phyloP scores from a whole-genome alignment of 495 filamentous ascomycete genomes.

The Aspergillus hancockii region DNA sequence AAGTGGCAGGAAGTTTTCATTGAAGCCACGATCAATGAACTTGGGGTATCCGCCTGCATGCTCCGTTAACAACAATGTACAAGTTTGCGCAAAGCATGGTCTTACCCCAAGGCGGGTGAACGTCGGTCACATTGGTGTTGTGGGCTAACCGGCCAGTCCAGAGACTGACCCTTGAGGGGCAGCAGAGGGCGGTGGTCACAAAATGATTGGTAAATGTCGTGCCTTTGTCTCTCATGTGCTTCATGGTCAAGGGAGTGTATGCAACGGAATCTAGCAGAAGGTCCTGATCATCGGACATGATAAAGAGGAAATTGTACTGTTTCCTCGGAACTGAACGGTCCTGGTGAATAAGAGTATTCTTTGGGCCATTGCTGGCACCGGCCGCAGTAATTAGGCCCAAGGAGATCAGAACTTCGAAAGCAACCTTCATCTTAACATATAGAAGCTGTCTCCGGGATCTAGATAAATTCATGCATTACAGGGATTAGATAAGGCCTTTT shows the following conservation, averaged over 20 bases:
- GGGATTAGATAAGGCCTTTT: too few species aligned
- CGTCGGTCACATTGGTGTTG: slow-evolving; percentile 70
- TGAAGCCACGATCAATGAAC: slow-evolving; percentile 58
- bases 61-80: background rate
- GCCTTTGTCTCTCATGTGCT: slow-evolving; percentile 48
- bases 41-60: slow-evolving; percentile 64
- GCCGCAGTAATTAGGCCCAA: too few species aligned
- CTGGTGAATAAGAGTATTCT: too few species aligned
- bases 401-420: too few species aligned
- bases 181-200: slow-evolving; percentile 59
- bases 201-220: slow-evolving; percentile 54
- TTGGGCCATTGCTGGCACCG: too few species aligned
- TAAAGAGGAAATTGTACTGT: slow-evolving; percentile 56
- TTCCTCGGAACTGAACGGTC: background rate
- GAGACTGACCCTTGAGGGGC: slow-evolving; percentile 57
- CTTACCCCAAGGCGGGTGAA: slow-evolving; percentile 58
- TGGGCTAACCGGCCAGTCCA: slow-evolving; percentile 63
- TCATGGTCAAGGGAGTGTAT: slow-evolving; percentile 51
- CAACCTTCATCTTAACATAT: too few species aligned
- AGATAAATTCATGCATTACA: too few species aligned
- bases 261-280: slow-evolving; percentile 54
- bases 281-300: slow-evolving; percentile 63
- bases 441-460: too few species aligned
- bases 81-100: background rate
- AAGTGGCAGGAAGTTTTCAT: slow-evolving; percentile 60